Percentiles rank a stretch among this genome's conserved stretches.
phyloP scores from a whole-genome alignment of 768 basidiomycete genomes.

The Cytidiella melzeri region DNA sequence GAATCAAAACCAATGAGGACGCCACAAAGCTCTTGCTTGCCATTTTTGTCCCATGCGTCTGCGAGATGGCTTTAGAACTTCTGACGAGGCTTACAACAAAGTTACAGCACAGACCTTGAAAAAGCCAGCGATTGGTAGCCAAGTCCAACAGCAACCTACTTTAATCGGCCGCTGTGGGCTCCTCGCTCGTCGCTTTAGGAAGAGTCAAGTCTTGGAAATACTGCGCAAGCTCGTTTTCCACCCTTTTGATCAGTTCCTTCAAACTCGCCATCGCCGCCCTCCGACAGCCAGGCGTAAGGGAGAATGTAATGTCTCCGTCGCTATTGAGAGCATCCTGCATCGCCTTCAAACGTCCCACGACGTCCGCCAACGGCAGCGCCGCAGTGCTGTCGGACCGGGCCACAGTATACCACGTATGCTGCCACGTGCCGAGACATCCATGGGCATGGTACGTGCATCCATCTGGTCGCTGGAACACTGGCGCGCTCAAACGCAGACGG shows the following conservation, averaged over 20 bases:
- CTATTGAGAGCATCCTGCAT: slow-evolving; percentile 27
- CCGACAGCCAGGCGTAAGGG: slow-evolving; percentile 33
- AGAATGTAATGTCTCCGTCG: slow-evolving; percentile 26
- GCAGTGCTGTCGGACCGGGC: slow-evolving; percentile 21
- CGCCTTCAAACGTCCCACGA: slow-evolving; percentile 29
- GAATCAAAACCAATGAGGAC: no score
- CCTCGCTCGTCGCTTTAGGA: neutral
- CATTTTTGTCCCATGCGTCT: no score
- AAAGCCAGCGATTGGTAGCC: no score
- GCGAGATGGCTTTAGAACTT: no score
- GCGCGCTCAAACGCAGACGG: slow-evolving; percentile 24
- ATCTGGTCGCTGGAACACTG: slow-evolving; percentile 24
- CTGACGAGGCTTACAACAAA: no score
- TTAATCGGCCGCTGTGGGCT: no score
- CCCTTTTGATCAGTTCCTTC: slow-evolving; percentile 18
- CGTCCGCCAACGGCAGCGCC: slow-evolving; percentile 26
- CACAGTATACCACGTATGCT: slow-evolving; percentile 28
- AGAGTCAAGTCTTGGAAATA: slow-evolving; percentile 17
- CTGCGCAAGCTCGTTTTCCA: slow-evolving; percentile 16
- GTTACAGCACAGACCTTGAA: no score
- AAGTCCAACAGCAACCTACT: no score
- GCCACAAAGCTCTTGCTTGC: no score
- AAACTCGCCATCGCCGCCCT: slow-evolving; percentile 29
- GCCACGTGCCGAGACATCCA: slow-evolving; percentile 34
- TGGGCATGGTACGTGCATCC: slow-evolving; percentile 32